Conservation (phyloP, 2,329 filamentous ascomycete species). For the Fusarium sp. region DNA sequence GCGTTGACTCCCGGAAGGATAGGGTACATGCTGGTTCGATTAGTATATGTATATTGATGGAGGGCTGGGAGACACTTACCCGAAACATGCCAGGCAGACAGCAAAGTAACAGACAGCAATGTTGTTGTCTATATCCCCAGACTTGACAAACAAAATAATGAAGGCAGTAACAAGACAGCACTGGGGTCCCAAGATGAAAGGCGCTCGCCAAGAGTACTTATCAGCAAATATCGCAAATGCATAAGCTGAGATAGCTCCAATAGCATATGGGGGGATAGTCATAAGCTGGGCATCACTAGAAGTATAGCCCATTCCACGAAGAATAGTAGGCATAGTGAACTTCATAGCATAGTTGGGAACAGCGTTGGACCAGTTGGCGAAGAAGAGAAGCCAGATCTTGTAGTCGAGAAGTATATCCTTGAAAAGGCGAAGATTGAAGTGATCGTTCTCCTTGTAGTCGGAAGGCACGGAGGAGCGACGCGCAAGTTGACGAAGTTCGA, state of each 20-base stretch:
- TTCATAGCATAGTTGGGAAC: constrained; percentile 51
- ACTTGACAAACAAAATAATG: constrained; percentile 17
- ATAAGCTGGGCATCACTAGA: constrained; percentile 48
- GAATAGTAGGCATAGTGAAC: constrained; percentile 53
- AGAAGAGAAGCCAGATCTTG: constrained; percentile 57
- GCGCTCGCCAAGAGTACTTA: constrained; percentile 19
- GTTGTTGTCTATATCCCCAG: constrained; percentile 5
- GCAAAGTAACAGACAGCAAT: constrained; percentile 20
- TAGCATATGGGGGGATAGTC: constrained; percentile 15
- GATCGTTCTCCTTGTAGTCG: constrained; percentile 17
- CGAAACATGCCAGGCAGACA: constrained; percentile 20
- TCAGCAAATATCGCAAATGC: constrained; percentile 18
- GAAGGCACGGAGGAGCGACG: constrained; percentile 1
- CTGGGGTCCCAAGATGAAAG: constrained; percentile 15
- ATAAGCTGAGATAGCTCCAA: constrained; percentile 21
- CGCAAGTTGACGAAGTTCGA: constrained; percentile 8
- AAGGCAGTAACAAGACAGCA: constrained; percentile 16
- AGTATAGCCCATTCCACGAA: constrained; percentile 55
- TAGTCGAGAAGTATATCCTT: constrained; percentile 58
- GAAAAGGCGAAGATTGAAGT: constrained; percentile 34
- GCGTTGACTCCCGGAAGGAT: constrained; percentile 55
- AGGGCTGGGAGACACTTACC: not conserved
- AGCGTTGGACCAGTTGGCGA: constrained; percentile 57
- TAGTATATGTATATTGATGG: fast-evolving
- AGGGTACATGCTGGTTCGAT: constrained; percentile 46